Base-by-base conservation (phyloP, 768 basidiomycete species). In the Boletus rex-veris region DNA sequence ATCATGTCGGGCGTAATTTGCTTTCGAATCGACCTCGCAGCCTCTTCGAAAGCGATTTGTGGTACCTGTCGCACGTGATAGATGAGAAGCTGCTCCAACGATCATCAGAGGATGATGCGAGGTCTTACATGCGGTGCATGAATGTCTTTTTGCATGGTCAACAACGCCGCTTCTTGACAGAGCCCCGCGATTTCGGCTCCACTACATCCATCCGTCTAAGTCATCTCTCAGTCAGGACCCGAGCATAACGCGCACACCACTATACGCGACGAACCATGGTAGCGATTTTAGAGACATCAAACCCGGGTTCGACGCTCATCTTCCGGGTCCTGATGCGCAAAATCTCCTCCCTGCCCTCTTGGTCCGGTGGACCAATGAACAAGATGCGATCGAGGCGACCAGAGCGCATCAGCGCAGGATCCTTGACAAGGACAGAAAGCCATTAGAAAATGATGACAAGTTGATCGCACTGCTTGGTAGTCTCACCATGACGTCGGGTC, bases 91-190 rank as follows among this genome's bases (percentile, higher is more conserved):
- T n/a, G 8, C 18, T 1, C 28, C 24, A 28, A 19, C 33, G 33
- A 18, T 12, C 2, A 12, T 45, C 55, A 38, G 28, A 50, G 31
- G 31, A 31, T 31, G 37, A 38, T 7, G 7, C 10, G 42, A 43
- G 1, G 31, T 73, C 90, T 64, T 59, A 96, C 96, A 62, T 76
- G 79, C 42, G 83, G 78, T 3, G 92, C 84, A 54, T 90, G 70
- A 35, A 98, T 85, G 68, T 98, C 81, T 49, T 82, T 78, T 59
- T 90, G 85, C 97, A 99, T 98, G 0, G 94, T 90, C 50, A 87
- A 67, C 57, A 98, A 70, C 0, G 96, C 97, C 4, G 97, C 97
- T 70, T 99, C 96, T 72, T 98, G 97, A 67, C 95, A 98, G 41
- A 98, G 79, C 9, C 88, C 85, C 7, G 83, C 79, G 33, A 98